Percentiles rank a stretch among this genome's conserved stretches.
Conservation (phyloP, 2,329 filamentous ascomycete species). For the Aureobasidium pullulans region DNA sequence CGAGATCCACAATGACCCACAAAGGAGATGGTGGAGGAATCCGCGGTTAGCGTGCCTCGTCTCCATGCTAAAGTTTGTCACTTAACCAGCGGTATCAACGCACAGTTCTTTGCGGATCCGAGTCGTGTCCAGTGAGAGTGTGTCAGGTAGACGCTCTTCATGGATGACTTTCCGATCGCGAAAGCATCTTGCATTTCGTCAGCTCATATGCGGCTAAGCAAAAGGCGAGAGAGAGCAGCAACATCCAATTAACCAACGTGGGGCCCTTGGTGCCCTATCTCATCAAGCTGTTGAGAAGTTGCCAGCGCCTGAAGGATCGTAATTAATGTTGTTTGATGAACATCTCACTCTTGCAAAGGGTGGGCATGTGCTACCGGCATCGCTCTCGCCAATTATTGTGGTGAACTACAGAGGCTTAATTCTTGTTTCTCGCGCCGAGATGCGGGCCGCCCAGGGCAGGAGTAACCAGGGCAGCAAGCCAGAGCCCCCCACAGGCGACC, state of each 20-base stretch:
- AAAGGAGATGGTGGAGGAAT: background rate
- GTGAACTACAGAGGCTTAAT: background rate
- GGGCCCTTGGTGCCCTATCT: background rate
- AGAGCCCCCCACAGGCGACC: background rate
- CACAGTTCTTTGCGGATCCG: no score
- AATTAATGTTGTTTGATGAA: background rate
- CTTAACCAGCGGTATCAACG: no score
- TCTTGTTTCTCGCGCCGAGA: background rate
- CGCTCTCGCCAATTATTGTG: background rate
- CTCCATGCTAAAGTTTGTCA: no score
- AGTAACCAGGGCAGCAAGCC: background rate
- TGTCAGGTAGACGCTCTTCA: no score
- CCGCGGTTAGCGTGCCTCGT: background rate
- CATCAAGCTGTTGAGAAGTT: background rate
- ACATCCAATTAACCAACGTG: background rate
- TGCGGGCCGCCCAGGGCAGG: background rate
- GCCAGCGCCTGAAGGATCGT: background rate
- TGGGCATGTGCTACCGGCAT: background rate
- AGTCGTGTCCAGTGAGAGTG: no score
- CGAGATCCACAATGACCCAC: constrained; percentile 5
- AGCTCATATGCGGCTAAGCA: no score
- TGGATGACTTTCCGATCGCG: no score
- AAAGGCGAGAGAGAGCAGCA: background rate
- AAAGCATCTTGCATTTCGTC: no score
- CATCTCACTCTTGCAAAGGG: no score